phyloP scores from a whole-genome alignment of 1,284 basidiomycete species.

The Ustilago tritici region DNA sequence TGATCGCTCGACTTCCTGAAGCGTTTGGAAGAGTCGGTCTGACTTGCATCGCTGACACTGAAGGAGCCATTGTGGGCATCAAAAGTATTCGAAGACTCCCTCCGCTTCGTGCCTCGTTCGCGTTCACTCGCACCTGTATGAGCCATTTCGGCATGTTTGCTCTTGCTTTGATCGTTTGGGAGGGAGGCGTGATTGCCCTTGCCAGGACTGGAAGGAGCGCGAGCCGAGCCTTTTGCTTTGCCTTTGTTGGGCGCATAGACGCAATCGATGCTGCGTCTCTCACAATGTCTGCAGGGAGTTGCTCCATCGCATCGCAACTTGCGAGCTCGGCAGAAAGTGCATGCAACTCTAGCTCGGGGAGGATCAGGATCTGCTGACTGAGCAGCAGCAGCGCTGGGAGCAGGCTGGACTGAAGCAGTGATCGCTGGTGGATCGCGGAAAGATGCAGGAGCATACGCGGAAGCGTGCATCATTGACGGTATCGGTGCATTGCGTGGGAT shows the following conservation, averaged over 20 bases:
- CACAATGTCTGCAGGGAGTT: constrained; percentile 49
- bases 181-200: constrained; percentile 1
- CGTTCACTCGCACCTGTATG: not conserved
- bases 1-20: constrained; percentile 6
- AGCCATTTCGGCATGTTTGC: not conserved
- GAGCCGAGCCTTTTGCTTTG: constrained; percentile 25
- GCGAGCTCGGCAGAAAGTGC: constrained; percentile 48
- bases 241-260: constrained; percentile 36
- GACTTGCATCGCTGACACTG: not conserved
- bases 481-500: not conserved
- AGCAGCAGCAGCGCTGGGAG: not conserved
- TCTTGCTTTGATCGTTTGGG: not conserved
- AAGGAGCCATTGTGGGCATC: not conserved
- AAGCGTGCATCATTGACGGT: not conserved
- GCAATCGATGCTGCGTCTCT: constrained; percentile 43
- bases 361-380: constrained; percentile 30
- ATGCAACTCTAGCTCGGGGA: constrained; percentile 45
- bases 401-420: not conserved
- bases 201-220: not conserved
- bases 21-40: not conserved
- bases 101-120: constrained; percentile 24
- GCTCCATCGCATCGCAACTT: constrained; percentile 53
- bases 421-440: constrained; percentile 8
- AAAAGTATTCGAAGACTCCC: not conserved
- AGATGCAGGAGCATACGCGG: not conserved